Base-by-base conservation (phyloP, 1,284 basidiomycete species). In the Malassezia equina region DNA sequence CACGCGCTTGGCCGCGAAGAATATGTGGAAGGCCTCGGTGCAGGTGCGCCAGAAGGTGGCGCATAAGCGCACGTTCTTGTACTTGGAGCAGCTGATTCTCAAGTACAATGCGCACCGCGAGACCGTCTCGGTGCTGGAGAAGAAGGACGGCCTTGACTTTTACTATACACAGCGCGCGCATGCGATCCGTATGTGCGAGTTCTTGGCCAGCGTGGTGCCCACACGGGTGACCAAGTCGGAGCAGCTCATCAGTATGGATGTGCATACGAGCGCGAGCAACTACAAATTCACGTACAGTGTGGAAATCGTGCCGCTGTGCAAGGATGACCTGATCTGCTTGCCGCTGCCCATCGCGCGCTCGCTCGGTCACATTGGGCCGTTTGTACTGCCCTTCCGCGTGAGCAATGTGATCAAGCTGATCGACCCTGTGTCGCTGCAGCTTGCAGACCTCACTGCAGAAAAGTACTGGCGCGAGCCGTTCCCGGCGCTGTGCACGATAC, bases 261-360 rank as follows among this genome's bases (percentile, higher is more conserved):
- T 87, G 1, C 93, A 98, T 76, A 83, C 85, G 36, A 84, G 83
- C 62, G 94, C 90, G 1, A 86, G 90, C 36, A 96, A 90, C 78
- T 95, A 89, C 81, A 98, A 95, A 77, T 93, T 89, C 76, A 91
- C 90, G 4, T 98, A 91, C 80, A 94, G 90, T 17, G 88, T 96
- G 65, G 93, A 98, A 77, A 94, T 98, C 66, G 83, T 86, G 6
- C 90, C 93, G 0, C 83, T 98, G 59, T 98, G 93, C 79, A 96
- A 96, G 76, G 93, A 98, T 75, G 93, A 98, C 75, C 82, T 98
- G 34, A 86, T 96, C 31, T 90, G 87, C 74, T 79, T 98, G 34
- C 89, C 91, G 3, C 77, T 78, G 19, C 86, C 86, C 69, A 83
- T 86, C 63, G 90, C 93, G 0, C 83, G 85, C 23, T 78, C 81